Evolutionary conservation across 345 rosid genomes (phyloP).

Genomic region (Mallotus nudiflorus): DNA sequence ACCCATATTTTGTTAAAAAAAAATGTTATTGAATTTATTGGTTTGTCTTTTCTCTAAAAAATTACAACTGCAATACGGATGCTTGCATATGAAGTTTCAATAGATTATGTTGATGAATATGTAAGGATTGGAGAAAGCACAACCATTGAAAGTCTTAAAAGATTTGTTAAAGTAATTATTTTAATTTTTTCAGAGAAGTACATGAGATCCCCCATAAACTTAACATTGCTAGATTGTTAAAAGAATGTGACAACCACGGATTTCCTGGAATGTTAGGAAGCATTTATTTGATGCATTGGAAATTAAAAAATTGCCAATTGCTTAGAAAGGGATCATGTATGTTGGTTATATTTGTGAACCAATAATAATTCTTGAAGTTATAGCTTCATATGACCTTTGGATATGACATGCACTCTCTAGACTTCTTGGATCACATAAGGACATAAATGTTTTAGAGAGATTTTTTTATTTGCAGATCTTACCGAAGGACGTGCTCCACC

Average conservation of each 20-base stretch:
- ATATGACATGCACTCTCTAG: neutral
- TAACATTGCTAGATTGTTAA: neutral
- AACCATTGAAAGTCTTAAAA: too few relatives aligned
- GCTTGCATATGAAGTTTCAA: neutral
- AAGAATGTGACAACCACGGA: neutral
- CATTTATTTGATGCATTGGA: neutral
- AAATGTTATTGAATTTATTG: neutral
- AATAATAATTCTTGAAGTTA: neutral
- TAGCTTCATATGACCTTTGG: slow-evolving; percentile 1
- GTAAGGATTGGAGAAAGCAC: too few relatives aligned
- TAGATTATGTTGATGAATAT: too few relatives aligned
- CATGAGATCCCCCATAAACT: neutral
- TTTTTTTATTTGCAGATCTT: neutral
- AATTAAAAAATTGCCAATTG: neutral
- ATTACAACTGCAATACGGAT: neutral
- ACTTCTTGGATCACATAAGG: neutral
- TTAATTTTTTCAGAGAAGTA: neutral
- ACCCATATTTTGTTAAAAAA: too few relatives aligned
- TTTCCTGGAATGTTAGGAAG: too few relatives aligned
- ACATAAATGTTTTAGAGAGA: neutral
- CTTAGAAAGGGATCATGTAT: slow-evolving; percentile 10
- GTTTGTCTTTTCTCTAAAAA: neutral
- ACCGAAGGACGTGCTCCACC: neutral
- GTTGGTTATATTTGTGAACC: slow-evolving; percentile 2
- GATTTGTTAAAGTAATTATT: neutral